phyloP scores from a whole-genome alignment of 2,329 filamentous ascomycete species.

The Fusarium guadeloupense region DNA sequence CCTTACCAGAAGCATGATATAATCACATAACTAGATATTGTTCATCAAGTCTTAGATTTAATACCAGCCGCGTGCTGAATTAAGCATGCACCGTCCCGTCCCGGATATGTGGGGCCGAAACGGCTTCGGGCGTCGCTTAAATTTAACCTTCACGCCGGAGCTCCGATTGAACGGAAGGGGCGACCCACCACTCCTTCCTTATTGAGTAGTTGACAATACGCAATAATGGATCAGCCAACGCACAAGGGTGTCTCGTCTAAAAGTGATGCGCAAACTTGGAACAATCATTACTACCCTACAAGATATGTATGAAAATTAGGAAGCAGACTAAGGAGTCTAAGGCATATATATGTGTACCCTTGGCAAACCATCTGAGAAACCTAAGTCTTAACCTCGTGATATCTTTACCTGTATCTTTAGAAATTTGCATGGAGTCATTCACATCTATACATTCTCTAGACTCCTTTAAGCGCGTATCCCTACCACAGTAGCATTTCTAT shows the following conservation, averaged over 20 bases:
- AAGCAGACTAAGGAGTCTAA: too few species aligned
- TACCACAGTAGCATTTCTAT: background rate
- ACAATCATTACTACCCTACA: too few species aligned
- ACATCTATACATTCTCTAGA: too few species aligned
- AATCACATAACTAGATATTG: background rate
- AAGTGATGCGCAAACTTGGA: too few species aligned
- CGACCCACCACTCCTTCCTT: slow-evolving; percentile 14
- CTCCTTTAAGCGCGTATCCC: background rate
- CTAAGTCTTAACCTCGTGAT: too few species aligned
- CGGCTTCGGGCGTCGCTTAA: slow-evolving; percentile 10
- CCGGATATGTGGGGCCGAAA: slow-evolving; percentile 19
- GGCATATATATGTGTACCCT: too few species aligned
- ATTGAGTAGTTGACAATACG: background rate
- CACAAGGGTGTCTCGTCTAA: background rate
- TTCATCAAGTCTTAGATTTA: background rate
- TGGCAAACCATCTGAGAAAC: too few species aligned
- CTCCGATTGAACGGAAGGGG: slow-evolving; percentile 1
- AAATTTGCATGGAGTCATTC: too few species aligned
- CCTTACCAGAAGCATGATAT: background rate
- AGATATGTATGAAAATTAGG: too few species aligned
- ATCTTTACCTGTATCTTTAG: too few species aligned
- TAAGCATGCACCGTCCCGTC: background rate
- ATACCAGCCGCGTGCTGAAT: background rate
- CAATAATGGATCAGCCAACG: slow-evolving; percentile 3
- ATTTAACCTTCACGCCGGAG: slow-evolving; percentile 13